These are phyloP conservation scores for Batkoa obscura DNA, from an alignment of 371 early-diverging fungal species.

Conservation along the genomic window DNA sequence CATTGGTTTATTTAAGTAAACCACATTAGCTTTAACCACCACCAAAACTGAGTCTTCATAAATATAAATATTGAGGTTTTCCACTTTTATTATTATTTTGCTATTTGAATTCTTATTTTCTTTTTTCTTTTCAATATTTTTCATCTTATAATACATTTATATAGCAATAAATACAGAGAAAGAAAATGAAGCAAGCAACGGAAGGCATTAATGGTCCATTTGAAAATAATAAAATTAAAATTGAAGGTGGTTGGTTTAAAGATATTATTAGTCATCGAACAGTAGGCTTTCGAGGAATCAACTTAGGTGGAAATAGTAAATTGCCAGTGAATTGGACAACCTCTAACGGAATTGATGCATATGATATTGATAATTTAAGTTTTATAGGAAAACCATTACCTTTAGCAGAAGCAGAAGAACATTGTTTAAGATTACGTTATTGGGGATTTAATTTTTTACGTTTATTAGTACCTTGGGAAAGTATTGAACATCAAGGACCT, in stretches of 20 bases:
- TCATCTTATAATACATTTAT: too few relatives aligned
- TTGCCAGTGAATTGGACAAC: background rate
- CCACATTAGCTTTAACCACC: too few relatives aligned
- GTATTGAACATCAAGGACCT: constrained; percentile 59
- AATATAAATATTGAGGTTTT: too few relatives aligned
- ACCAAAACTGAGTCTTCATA: too few relatives aligned
- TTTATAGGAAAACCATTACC: constrained; percentile 65
- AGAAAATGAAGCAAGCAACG: too few relatives aligned
- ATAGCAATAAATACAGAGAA: too few relatives aligned
- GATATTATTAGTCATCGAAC: background rate
- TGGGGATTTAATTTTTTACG: constrained; percentile 71
- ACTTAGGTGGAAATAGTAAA: constrained; percentile 2
- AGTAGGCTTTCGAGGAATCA: constrained; percentile 1
- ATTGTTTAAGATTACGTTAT: constrained; percentile 39
- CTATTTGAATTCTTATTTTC: too few relatives aligned
- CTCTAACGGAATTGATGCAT: background rate
- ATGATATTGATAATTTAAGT: constrained; percentile 26
- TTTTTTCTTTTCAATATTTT: too few relatives aligned
- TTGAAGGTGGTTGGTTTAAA: background rate
- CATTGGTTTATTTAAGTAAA: too few relatives aligned
- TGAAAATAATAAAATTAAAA: background rate
- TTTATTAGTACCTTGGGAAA: constrained; percentile 67
- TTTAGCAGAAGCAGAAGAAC: constrained; percentile 61
- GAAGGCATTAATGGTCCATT: too few relatives aligned
- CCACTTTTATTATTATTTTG: too few relatives aligned